These are phyloP conservation scores for Bryum argenteum DNA, from an alignment of 225 moss, liverwort and hornwort species.

Conservation along the genomic window DNA sequence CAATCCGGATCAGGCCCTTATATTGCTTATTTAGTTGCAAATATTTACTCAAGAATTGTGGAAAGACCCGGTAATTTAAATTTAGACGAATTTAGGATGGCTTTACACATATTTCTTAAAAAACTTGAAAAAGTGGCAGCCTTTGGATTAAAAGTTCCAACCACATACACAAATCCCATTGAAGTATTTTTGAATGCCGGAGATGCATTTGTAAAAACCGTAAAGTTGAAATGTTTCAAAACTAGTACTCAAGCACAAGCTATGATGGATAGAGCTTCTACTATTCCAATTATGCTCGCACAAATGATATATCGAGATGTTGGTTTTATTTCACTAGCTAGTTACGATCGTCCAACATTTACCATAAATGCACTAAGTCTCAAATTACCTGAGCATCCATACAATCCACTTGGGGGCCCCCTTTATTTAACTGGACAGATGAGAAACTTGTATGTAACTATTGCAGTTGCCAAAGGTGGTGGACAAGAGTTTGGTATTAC, in stretches of 20 bases:
- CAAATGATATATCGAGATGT: conserved; percentile 40
- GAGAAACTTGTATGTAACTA: conserved; percentile 33
- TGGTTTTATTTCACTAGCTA: conserved; percentile 36
- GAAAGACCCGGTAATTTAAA: conserved; percentile 35
- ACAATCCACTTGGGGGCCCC: conserved; percentile 28
- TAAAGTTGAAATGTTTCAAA: conserved; percentile 46
- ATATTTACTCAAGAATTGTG: conserved; percentile 41
- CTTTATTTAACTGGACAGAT: conserved; percentile 34
- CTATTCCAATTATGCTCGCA: conserved; percentile 46
- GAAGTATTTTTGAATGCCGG: conserved; percentile 46
- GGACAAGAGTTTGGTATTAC: conserved; percentile 42
- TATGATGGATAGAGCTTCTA: conserved; percentile 33
- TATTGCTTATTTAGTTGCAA: conserved; percentile 43
- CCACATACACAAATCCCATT: conserved; percentile 21
- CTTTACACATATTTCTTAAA: conserved; percentile 38
- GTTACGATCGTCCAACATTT: conserved; percentile 29
- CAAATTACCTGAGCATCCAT: conserved; percentile 32
- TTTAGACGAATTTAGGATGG: conserved; percentile 28
- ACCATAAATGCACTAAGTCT: conserved; percentile 38
- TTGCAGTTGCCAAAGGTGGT: conserved; percentile 33
- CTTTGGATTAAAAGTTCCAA: conserved; percentile 51
- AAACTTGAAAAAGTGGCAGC: conserved; percentile 46
- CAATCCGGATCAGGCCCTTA: conserved; percentile 43
- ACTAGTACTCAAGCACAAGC: conserved; percentile 27
- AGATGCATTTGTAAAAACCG: conserved; percentile 47